Percentiles rank a stretch among this genome's conserved stretches.
Conservation (phyloP, 2,329 filamentous ascomycete genomes). For the Cladosporium sp. region DNA sequence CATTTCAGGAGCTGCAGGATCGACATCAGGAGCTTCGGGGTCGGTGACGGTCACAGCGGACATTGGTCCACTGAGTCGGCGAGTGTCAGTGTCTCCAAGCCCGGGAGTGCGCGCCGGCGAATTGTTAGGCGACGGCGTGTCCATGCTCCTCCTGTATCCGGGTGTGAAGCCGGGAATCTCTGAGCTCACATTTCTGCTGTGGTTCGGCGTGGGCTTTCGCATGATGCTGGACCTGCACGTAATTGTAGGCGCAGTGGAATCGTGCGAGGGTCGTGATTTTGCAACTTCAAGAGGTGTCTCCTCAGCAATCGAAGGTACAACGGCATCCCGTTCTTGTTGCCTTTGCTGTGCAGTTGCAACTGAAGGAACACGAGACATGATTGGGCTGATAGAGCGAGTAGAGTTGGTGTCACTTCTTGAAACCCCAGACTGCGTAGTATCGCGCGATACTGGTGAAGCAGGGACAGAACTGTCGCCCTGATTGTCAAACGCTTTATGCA, state of each 20-base stretch:
- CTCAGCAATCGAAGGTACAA: constrained; percentile 58
- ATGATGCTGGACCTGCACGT: constrained; percentile 33
- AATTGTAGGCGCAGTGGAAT: constrained; percentile 28
- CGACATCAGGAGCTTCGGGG: constrained; percentile 27
- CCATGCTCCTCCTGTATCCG: constrained; percentile 59
- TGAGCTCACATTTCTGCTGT: constrained; percentile 42
- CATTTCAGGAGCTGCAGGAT: constrained; percentile 29
- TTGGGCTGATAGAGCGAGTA: constrained; percentile 64
- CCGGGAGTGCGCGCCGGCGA: constrained; percentile 62
- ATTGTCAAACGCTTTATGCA: constrained; percentile 65
- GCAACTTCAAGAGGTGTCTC: constrained; percentile 48
- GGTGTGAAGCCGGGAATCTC: constrained; percentile 46
- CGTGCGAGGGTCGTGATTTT: constrained; percentile 37
- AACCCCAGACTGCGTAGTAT: constrained; percentile 37
- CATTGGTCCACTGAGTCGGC: constrained; percentile 31
- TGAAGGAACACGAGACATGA: constrained; percentile 60
- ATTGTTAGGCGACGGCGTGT: constrained; percentile 58
- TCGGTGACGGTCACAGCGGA: constrained; percentile 27
- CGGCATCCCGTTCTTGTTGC: constrained; percentile 42
- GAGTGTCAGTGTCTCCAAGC: constrained; percentile 44
- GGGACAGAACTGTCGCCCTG: constrained; percentile 57
- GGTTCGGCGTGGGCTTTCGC: constrained; percentile 41
- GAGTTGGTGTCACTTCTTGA: constrained; percentile 61
- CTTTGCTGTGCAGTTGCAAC: constrained; percentile 38
- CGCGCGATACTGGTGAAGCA: constrained; percentile 40